Evolutionary conservation across 805 yeast genomes (phyloP), one percentile per base, ranked within the genome.

Genomic region (Vanderwaltozyma yarrowii): DNA sequence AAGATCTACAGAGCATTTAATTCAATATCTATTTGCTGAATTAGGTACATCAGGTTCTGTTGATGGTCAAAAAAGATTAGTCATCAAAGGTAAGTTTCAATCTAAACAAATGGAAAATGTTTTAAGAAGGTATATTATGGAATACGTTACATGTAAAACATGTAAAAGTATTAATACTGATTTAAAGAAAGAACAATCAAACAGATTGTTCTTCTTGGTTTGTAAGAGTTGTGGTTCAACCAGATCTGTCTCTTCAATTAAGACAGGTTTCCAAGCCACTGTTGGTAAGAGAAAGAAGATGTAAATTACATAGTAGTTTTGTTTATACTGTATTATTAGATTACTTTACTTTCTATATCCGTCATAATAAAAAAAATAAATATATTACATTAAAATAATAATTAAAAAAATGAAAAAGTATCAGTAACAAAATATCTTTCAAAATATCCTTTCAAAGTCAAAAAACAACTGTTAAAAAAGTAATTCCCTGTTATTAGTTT

Each of bases 181-280:
- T 52, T 74, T 92, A 63, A 84, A 80, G 72, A 88, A 95, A 69
- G 99, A 92, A 69, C 80, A 84, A 52, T 81, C 92, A 43, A 92
- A 88, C 72, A 84, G 99, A 72, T 76, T 92, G 67, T 94, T 85
- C 71, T 92, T 92, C 73, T 74, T 92, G 73, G 95, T 88, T 56
- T 92, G 99, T 74, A 87, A 88, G 61, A 84, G 94, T 40, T 92
- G 99, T 74, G 98, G 98, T 51, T 84, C 95, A 35, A 79, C 96
- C 35, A 81, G 96, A 69, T 87, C 96, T 36, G 99, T 92, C 41
- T 78, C 92, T 51, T 86, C 96, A 33, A 92, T 92, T 66, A 92
- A 94, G 78, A 85, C 96, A 35, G 99, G 99, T 81, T 92, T 85
- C 95, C 96, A 88, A 72, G 99, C 98, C 52, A 89, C 84, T 60